A percentile compares a stretch with the other conserved stretches of the same genome.
Evolutionary conservation across 2,329 filamentous ascomycete genomes (phyloP).

Genomic region (Xylaria multiplex): DNA sequence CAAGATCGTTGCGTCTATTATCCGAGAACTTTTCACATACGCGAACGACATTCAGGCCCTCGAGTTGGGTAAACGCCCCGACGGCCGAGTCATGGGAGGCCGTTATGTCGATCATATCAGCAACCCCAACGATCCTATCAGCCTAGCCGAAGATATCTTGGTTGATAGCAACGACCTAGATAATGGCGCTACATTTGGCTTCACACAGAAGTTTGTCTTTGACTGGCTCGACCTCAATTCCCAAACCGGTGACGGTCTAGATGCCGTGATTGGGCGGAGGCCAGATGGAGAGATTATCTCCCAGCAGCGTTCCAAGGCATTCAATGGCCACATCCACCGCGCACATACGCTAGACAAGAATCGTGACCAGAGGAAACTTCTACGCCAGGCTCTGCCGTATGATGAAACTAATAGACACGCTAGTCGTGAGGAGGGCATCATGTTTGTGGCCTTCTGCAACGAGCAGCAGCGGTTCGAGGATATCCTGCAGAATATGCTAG

Average conservation of each 20-base stretch:
- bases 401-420: conserved; percentile 22
- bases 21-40: conserved; percentile 14
- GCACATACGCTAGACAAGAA: conserved; percentile 32
- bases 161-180: conserved; percentile 13
- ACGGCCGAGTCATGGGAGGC: conserved; percentile 34
- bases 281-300: conserved; percentile 34
- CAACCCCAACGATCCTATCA: conserved; percentile 37
- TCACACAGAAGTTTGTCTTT: conserved; percentile 32
- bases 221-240: conserved; percentile 34
- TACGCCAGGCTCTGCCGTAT: conserved; percentile 33
- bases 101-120: conserved; percentile 35
- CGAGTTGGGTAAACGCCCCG: conserved; percentile 29
- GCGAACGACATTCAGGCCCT: conserved; percentile 15
- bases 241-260: conserved; percentile 28
- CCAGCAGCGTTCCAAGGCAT: conserved; percentile 24
- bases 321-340: conserved; percentile 28
- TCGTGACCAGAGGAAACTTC: conserved; percentile 34
- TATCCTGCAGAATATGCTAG: conserved; percentile 30
- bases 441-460: conserved; percentile 36
- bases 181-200: conserved; percentile 27
- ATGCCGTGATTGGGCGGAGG: conserved; percentile 31
- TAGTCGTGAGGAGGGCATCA: conserved; percentile 33
- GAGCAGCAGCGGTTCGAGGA: conserved; percentile 32
- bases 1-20: conserved; percentile 21
- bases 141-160: conserved; percentile 33